phyloP scores from a whole-genome alignment of 106 monocot genomes.

The Xerophyta viscosa region DNA sequence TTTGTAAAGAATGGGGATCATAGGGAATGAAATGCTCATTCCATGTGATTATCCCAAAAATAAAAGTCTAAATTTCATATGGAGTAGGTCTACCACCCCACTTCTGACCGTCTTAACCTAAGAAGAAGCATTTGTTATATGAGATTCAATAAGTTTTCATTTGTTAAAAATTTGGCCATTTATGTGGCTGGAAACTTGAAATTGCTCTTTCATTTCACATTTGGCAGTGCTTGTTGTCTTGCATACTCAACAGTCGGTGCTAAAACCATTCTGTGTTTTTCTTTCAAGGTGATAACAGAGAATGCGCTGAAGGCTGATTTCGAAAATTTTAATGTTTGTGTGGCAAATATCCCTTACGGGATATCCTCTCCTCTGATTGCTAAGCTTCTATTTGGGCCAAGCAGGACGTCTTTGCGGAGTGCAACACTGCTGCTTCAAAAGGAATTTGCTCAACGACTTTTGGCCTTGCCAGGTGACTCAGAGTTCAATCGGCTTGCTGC shows the following conservation, averaged over 20 bases:
- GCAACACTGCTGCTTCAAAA: slow-evolving; percentile 82
- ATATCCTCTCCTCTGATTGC: slow-evolving; percentile 85
- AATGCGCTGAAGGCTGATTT: slow-evolving; percentile 61
- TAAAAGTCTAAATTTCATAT: too few species aligned
- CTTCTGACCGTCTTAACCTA: too few species aligned
- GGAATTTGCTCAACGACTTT: slow-evolving; percentile 69
- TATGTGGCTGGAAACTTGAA: too few species aligned
- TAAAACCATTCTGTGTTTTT: slow-evolving; percentile 5
- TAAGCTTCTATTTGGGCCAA: slow-evolving; percentile 50
- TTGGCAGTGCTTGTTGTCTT: background rate
- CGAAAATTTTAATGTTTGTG: slow-evolving; percentile 64
- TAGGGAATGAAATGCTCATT: too few species aligned
- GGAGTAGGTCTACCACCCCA: too few species aligned
- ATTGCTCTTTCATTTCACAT: background rate
- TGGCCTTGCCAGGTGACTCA: slow-evolving; percentile 61
- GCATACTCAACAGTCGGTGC: background rate
- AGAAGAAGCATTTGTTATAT: too few species aligned
- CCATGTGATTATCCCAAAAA: too few species aligned
- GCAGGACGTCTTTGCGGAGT: slow-evolving; percentile 34
- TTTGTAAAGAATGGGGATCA: too few species aligned
- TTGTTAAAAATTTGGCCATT: too few species aligned
- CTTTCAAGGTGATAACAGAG: slow-evolving; percentile 58
- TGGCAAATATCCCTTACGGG: slow-evolving; percentile 87
- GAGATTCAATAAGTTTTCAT: too few species aligned
- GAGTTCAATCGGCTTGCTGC: slow-evolving; percentile 72